Percentiles rank a stretch among this genome's conserved stretches.
These are phyloP conservation scores for Trichoderma arundinaceum DNA, from an alignment of 2,329 filamentous ascomycete genomes.

Conservation along the genomic window DNA sequence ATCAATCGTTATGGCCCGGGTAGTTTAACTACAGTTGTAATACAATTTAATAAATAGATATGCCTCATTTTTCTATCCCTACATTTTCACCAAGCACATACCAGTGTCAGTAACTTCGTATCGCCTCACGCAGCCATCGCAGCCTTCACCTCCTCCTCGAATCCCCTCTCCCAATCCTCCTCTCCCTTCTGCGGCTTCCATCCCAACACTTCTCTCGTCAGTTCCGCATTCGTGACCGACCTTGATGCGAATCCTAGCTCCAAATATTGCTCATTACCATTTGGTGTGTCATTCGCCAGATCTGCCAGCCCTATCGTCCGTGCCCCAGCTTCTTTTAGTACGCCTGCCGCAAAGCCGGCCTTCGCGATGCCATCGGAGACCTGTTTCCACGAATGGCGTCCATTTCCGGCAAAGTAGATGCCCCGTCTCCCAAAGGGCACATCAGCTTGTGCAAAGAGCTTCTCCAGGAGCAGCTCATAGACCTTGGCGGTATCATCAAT, in stretches of 20 bases:
- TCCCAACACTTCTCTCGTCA: conserved; percentile 38
- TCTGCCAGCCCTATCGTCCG: conserved; percentile 41
- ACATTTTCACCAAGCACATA: neutral
- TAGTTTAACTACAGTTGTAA: neutral
- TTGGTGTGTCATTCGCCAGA: conserved; percentile 33
- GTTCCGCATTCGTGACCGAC: conserved; percentile 37
- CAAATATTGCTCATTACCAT: conserved; percentile 33
- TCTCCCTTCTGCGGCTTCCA: conserved; percentile 44
- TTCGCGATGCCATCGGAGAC: conserved; percentile 46
- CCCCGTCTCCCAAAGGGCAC: conserved; percentile 47
- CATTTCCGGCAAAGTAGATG: conserved; percentile 51
- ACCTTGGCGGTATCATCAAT: conserved; percentile 51
- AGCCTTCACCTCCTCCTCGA: conserved; percentile 34
- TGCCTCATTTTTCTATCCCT: no score
- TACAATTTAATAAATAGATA: neutral
- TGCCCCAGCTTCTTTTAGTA: conserved; percentile 40
- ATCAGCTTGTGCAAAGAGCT: conserved; percentile 41
- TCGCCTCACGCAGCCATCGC: conserved; percentile 25
- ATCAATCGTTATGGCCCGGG: neutral
- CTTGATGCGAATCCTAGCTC: conserved; percentile 45
- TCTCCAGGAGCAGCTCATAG: conserved; percentile 47
- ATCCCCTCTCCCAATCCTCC: conserved; percentile 38
- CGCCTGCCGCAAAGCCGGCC: conserved; percentile 41
- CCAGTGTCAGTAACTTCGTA: neutral
- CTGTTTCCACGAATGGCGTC: conserved; percentile 48